Evolutionary conservation across 495 filamentous ascomycete species (phyloP), one percentile per base, ranked within the genome.

Genomic region (Aspergillus bertholletiae): DNA sequence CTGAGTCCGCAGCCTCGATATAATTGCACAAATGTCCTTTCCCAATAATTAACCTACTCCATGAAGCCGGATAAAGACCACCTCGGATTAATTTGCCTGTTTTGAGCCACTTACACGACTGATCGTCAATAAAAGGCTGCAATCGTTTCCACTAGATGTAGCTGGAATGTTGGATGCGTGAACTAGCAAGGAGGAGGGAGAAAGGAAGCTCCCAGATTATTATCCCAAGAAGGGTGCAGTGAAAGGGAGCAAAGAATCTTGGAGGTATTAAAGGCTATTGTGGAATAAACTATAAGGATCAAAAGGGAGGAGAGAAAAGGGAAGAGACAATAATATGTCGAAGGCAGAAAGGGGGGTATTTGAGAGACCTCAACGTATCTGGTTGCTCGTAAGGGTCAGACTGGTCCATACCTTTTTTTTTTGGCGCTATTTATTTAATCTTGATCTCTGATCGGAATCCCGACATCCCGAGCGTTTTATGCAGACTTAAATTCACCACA

Each of bases 381-480:
- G 34, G 34, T 37, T n/a, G 34, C 34, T 15, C 13, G 24, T 50
- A 23, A 35, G 32, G 15, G 21, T 46, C 50, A 56, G 54, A 9
- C 27, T 44, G 35, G 13, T 39, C 11, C 11, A 22, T 49, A 11
- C 15, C 12, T 2, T 50, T 35, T 11, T 20, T 37, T 49, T 50
- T n/a, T 37, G n/a, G n/a, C n/a, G n/a, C n/a, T n/a, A 28, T 28
- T 28, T 28, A 28, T 5, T 9, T 9, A 11, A 1, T 32, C 8
- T 11, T 32, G 7, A 32, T 37, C 13, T 37, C 35, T 32, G 18
- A 44, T 55, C 57, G 57, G 57, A 60, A 45, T 39, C 47, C 57
- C 53, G 49, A 57, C 41, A 51, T 61, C 51, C 59, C 59, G 59
- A 61, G 37, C 37, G 22, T 41, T 34, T 61, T 61, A 53, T 61